phyloP scores from a whole-genome alignment of 768 basidiomycete genomes.

The Boletellus ananas region DNA sequence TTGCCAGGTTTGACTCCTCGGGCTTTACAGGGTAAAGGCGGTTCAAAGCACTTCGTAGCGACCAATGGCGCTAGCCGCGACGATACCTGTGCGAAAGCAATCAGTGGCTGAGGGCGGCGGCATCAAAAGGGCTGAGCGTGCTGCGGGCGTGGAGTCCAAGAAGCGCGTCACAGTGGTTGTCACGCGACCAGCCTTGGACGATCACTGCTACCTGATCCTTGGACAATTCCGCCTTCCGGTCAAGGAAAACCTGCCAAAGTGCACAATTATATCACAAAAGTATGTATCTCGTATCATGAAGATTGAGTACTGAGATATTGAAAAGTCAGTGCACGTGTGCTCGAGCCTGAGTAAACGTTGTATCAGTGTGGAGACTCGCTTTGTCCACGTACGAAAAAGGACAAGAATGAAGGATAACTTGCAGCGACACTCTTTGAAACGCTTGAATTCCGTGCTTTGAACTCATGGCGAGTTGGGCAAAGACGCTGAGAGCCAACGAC shows the following conservation, averaged over 20 bases:
- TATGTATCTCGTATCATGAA: not conserved
- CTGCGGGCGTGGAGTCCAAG: no score
- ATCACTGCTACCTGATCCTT: not conserved
- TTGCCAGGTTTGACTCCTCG: no score
- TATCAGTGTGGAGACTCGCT: not conserved
- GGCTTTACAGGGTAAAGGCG: no score
- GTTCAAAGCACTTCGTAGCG: no score
- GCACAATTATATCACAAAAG: not conserved
- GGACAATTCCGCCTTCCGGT: not conserved
- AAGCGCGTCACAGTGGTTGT: not conserved
- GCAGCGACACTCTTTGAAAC: not conserved
- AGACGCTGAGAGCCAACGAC: not conserved
- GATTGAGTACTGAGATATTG: no score
- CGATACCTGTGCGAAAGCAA: no score
- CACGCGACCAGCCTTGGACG: not conserved
- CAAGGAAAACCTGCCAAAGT: no score
- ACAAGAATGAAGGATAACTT: not conserved
- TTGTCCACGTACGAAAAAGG: not conserved
- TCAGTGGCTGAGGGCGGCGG: no score
- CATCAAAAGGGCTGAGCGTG: no score
- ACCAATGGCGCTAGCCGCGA: no score
- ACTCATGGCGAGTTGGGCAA: not conserved
- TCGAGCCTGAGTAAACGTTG: no score
- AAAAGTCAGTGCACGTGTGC: no score
- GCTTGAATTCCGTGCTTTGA: conserved; percentile 6